These are phyloP conservation scores for Globisporangium paroecandrum DNA, from an alignment of 352 stramenopile genomes.

Conservation along the genomic window DNA sequence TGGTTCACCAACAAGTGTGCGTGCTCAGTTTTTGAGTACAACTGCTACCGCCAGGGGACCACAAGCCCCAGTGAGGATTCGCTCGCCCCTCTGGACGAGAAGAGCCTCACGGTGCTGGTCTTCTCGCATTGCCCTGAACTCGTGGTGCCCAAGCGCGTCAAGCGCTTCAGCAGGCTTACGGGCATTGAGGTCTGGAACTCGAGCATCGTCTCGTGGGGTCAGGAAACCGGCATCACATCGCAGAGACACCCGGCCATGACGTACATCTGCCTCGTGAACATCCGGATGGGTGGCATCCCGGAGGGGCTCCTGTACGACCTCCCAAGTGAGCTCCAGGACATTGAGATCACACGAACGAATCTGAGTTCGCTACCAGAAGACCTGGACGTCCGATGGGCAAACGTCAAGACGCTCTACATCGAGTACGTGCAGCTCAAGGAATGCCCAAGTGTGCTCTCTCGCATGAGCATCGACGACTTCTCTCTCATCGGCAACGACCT, in stretches of 20 bases:
- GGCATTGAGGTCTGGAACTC: slow-evolving; percentile 31
- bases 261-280: slow-evolving; percentile 23
- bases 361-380: slow-evolving; percentile 19
- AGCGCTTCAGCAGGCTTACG: slow-evolving; percentile 17
- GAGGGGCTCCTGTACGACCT: slow-evolving; percentile 16
- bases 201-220: slow-evolving; percentile 15
- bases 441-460: slow-evolving; percentile 10
- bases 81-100: slow-evolving; percentile 16
- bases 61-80: slow-evolving; percentile 1
- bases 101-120: slow-evolving; percentile 17
- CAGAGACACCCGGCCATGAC: slow-evolving; percentile 7
- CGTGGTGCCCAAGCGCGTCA: slow-evolving; percentile 16
- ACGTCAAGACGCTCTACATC: slow-evolving; percentile 22
- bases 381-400: slow-evolving; percentile 17
- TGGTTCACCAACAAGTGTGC: slow-evolving; percentile 17
- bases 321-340: slow-evolving; percentile 18
- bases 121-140: slow-evolving; percentile 23
- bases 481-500: slow-evolving; percentile 25
- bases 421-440: slow-evolving; percentile 18
- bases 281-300: slow-evolving; percentile 17
- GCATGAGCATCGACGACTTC: slow-evolving; percentile 15
- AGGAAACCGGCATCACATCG: slow-evolving; percentile 13
- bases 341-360: slow-evolving; percentile 23
- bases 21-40: slow-evolving; percentile 21
- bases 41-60: slow-evolving; percentile 7